Conservation (phyloP, 495 filamentous ascomycete species). For the Extremus antarcticus region DNA sequence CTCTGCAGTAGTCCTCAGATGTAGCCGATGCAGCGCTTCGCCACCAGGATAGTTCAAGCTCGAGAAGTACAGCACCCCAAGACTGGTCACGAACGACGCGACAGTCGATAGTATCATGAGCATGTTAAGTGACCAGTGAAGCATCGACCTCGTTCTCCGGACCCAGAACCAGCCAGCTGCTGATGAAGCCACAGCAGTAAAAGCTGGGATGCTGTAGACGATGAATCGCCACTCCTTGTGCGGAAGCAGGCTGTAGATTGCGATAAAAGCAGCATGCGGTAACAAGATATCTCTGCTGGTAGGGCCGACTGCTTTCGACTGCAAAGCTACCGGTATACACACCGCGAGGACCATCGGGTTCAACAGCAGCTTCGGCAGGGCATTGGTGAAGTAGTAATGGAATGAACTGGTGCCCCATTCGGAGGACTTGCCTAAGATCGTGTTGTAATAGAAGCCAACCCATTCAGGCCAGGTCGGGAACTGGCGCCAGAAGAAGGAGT, state of each 20-base stretch:
- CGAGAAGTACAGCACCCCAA: conserved; percentile 50
- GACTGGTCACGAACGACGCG: conserved; percentile 46
- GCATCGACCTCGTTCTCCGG: conserved; percentile 46
- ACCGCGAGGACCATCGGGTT: conserved; percentile 58
- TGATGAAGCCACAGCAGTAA: conserved; percentile 68
- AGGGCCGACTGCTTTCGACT: conserved; percentile 39
- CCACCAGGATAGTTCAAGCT: conserved; percentile 35
- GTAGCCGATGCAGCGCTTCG: conserved; percentile 23
- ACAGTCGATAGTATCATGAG: conserved; percentile 46
- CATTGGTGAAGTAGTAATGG: conserved; percentile 72
- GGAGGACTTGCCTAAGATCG: conserved; percentile 60
- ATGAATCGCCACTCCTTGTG: conserved; percentile 98
- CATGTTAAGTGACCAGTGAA: conserved; percentile 48
- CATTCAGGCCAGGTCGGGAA: conserved; percentile 78
- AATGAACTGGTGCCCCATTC: conserved; percentile 82
- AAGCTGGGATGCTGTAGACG: conserved; percentile 68
- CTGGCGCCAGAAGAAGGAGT: conserved; percentile 85
- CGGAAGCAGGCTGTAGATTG: conserved; percentile 70
- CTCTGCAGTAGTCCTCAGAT: conserved; percentile 9
- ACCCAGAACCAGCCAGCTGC: conserved; percentile 66
- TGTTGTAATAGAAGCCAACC: conserved; percentile 83
- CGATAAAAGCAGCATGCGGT: conserved; percentile 61
- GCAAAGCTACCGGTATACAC: conserved; percentile 55
- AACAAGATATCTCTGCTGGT: conserved; percentile 44
- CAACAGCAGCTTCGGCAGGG: conserved; percentile 70